Percentiles rank a stretch among this genome's conserved stretches.
Evolutionary conservation across 257 asterid species (phyloP).

Genomic region (Scutellaria galericulata): DNA sequence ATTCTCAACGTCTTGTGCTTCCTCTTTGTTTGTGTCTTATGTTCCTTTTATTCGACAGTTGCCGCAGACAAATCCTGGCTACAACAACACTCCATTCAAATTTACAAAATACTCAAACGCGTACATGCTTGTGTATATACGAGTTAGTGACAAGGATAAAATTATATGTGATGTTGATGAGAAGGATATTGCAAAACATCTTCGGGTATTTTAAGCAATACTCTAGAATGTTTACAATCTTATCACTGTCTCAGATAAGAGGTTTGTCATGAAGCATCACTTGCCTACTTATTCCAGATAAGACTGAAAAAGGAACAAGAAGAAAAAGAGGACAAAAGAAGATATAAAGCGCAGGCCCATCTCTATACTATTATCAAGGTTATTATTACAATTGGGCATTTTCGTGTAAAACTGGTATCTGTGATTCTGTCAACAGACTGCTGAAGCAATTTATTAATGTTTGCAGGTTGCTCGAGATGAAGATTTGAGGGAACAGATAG

Average conservation of each 20-base stretch:
- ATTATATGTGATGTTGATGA: conserved; percentile 95
- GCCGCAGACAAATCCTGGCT: conserved; percentile 97
- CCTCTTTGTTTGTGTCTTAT: conserved; percentile 35
- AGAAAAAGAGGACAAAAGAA: conserved; percentile 94
- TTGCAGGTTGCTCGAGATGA: conserved; percentile 96
- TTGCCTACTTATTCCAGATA: conserved; percentile 55
- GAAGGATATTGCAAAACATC: conserved; percentile 99
- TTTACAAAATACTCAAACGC: conserved; percentile 98
- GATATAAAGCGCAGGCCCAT: conserved; percentile 94
- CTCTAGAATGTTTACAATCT: conserved; percentile 13
- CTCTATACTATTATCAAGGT: conserved; percentile 97
- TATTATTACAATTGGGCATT: conserved; percentile 24
- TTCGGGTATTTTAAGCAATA: conserved; percentile 62
- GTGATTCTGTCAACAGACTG: conserved; percentile 29
- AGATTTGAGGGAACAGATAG: conserved; percentile 88
- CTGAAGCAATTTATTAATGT: conserved; percentile 34
- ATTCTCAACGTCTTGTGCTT: conserved; percentile 12
- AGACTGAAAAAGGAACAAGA: conserved; percentile 97
- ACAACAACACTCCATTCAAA: conserved; percentile 88
- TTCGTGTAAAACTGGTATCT: conserved; percentile 11
- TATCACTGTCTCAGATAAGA: conserved; percentile 24
- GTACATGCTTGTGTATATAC: conserved; percentile 98
- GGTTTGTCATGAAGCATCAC: conserved; percentile 29
- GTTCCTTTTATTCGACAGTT: conserved; percentile 54
- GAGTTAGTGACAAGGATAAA: conserved; percentile 96